These are phyloP conservation scores for Stachybotrys echinatus DNA, from an alignment of 2,329 filamentous ascomycete genomes.

Conservation along the genomic window DNA sequence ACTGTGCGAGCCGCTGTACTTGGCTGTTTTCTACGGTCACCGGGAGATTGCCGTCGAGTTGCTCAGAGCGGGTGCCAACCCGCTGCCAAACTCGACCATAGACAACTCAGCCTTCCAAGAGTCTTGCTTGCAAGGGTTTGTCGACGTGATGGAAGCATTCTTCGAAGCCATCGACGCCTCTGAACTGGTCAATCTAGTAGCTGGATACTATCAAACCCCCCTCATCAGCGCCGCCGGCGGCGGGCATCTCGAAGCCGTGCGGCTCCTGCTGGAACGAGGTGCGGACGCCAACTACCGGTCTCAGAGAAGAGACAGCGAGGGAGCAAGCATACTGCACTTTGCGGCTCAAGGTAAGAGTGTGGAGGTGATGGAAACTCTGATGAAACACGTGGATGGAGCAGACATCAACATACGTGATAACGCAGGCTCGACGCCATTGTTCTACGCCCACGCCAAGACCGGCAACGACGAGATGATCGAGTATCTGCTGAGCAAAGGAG, in stretches of 20 bases:
- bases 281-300: conserved; percentile 9
- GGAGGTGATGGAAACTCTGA: conserved; percentile 7
- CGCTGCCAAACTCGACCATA: background rate
- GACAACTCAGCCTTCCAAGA: background rate
- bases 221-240: conserved; percentile 6
- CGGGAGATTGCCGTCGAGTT: background rate
- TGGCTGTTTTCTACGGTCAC: background rate
- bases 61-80: background rate
- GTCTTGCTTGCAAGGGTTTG: background rate
- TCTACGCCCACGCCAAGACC: conserved; percentile 5
- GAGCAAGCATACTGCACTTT: conserved; percentile 8
- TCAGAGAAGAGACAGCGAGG: conserved; percentile 7
- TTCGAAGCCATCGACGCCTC: conserved; percentile 4
- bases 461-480: conserved; percentile 10
- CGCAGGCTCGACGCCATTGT: conserved; percentile 8
- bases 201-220: conserved; percentile 3
- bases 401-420: conserved; percentile 9
- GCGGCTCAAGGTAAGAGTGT: conserved; percentile 10
- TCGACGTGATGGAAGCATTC: background rate
- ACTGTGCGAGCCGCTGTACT: background rate
- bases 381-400: conserved; percentile 1
- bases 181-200: conserved; percentile 1
- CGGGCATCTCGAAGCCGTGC: conserved; percentile 2
- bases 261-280: conserved; percentile 12
- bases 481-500: conserved; percentile 9